These are phyloP conservation scores for Triticum turgidum DNA, from an alignment of 176 grass and related monocot species.

Conservation along the genomic window DNA sequence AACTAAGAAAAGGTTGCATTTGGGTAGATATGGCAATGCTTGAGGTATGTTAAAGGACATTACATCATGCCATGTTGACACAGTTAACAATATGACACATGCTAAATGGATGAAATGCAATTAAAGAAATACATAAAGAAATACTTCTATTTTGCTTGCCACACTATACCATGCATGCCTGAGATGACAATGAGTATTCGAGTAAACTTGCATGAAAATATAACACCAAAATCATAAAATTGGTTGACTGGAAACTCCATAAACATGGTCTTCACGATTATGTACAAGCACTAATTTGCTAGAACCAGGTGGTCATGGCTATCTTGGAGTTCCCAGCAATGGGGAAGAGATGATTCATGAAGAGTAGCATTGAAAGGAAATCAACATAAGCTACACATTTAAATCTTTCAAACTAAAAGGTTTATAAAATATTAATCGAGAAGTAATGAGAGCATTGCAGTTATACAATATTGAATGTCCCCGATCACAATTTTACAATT, in stretches of 20 bases:
- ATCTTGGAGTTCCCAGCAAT: too few relatives aligned
- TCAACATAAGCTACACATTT: too few relatives aligned
- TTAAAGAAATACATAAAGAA: background rate
- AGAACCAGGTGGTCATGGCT: too few relatives aligned
- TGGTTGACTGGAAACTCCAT: background rate
- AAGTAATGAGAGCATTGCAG: too few relatives aligned
- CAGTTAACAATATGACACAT: background rate
- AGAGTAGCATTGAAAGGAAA: too few relatives aligned
- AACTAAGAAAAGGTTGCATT: background rate
- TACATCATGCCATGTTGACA: background rate
- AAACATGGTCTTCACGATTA: background rate
- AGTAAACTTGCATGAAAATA: background rate
- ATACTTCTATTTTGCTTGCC: background rate
- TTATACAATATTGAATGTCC: too few relatives aligned
- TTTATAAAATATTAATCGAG: too few relatives aligned
- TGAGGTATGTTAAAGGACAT: background rate
- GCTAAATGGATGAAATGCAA: background rate
- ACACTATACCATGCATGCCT: background rate
- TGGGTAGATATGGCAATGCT: background rate
- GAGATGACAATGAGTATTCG: background rate
- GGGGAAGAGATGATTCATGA: too few relatives aligned
- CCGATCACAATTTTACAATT: too few relatives aligned
- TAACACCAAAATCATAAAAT: background rate
- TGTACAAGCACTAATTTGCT: too few relatives aligned
- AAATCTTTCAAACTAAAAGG: too few relatives aligned